Percentiles rank a stretch among this genome's conserved stretches.
These are phyloP conservation scores for Salix viminalis DNA, from an alignment of 345 rosid species.

Conservation along the genomic window DNA sequence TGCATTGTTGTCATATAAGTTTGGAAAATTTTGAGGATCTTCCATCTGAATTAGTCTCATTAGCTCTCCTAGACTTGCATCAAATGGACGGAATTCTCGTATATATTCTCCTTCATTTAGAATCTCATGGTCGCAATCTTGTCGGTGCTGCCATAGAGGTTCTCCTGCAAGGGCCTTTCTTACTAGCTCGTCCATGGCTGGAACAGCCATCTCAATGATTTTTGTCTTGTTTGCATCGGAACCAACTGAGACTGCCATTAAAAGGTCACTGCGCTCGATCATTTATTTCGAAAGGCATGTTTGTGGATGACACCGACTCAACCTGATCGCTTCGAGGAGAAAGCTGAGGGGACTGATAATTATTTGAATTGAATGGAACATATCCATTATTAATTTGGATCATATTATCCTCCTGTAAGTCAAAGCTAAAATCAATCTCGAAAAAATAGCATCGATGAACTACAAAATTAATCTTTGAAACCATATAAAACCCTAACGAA, in stretches of 20 bases:
- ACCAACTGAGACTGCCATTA: conserved; percentile 35
- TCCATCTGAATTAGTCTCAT: conserved; percentile 26
- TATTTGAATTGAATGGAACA: neutral
- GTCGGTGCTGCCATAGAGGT: conserved; percentile 26
- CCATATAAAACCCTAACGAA: too few relatives aligned
- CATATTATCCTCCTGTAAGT: neutral
- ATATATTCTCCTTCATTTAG: conserved; percentile 33
- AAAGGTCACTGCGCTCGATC: conserved; percentile 31
- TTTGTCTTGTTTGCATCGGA: conserved; percentile 23
- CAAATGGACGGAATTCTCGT: conserved; percentile 12
- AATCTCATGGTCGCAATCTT: neutral
- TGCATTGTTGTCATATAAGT: conserved; percentile 1
- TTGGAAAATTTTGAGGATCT: neutral
- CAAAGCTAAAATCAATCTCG: neutral
- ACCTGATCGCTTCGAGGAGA: conserved; percentile 1
- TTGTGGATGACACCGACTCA: conserved; percentile 17
- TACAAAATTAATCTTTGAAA: too few relatives aligned
- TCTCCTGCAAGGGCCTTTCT: conserved; percentile 27
- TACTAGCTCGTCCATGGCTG: conserved; percentile 30
- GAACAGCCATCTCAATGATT: conserved; percentile 19
- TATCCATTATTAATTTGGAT: neutral
- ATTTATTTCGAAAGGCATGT: neutral
- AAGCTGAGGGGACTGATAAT: neutral
- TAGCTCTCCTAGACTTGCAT: conserved; percentile 22
- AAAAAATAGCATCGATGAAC: neutral